Evolutionary conservation across 2,329 filamentous ascomycete genomes (phyloP).

Genomic region (Aspergillus udagawae): DNA sequence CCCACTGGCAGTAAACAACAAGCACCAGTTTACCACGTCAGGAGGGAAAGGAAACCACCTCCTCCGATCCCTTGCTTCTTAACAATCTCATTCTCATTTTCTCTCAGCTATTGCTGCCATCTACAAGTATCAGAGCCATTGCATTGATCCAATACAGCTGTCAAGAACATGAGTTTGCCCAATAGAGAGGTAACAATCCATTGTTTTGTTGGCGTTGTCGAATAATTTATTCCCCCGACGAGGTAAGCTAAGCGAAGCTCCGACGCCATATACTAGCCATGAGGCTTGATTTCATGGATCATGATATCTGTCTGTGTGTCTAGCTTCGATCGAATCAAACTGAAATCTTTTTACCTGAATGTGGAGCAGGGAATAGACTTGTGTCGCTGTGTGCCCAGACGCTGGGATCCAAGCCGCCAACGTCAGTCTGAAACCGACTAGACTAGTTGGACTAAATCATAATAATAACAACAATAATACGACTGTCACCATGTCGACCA

Average conservation of each 20-base stretch:
- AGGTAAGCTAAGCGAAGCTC: not conserved
- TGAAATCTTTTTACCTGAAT: slow-evolving; percentile 4
- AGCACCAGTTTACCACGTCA: not conserved
- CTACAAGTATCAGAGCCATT: not conserved
- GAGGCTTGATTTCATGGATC: not conserved
- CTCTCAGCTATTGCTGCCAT: not conserved
- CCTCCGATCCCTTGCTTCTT: not conserved
- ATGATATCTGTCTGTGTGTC: not conserved
- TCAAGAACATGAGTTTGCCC: not conserved
- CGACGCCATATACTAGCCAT: not conserved
- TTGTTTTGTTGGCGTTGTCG: not conserved
- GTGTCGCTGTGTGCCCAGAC: slow-evolving; percentile 11
- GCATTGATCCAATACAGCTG: not conserved
- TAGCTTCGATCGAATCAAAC: not conserved
- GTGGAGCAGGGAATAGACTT: slow-evolving; percentile 26
- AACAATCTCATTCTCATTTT: not conserved
- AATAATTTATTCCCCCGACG: not conserved
- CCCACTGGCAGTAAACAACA: not conserved
- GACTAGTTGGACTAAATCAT: not conserved
- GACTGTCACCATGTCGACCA: slow-evolving; percentile 32
- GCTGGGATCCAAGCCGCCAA: not conserved
- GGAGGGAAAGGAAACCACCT: not conserved
- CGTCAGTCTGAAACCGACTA: not conserved
- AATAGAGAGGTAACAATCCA: not conserved
- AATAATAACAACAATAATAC: not conserved